phyloP scores from a whole-genome alignment of 495 filamentous ascomycete species.

The Polyplosphaeria fusca region DNA sequence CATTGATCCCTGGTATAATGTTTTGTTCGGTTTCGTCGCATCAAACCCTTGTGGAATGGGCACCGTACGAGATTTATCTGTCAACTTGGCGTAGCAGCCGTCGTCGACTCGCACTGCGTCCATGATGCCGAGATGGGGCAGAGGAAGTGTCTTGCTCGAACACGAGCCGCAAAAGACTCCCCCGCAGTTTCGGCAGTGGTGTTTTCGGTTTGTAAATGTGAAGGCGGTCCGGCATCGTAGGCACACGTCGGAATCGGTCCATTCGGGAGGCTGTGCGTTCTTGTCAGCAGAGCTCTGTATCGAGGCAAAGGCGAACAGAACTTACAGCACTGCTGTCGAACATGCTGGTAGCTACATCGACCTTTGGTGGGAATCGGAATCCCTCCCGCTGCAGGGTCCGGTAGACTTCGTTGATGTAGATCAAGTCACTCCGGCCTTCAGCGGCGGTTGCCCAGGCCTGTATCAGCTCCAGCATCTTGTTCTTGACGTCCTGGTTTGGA shows the following conservation, averaged over 20 bases:
- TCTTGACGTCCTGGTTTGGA: constrained; percentile 78
- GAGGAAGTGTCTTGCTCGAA: constrained; percentile 79
- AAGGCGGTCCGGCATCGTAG: constrained; percentile 96
- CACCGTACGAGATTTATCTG: constrained; percentile 60
- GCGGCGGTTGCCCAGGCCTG: constrained; percentile 91
- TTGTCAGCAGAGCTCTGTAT: constrained; percentile 8
- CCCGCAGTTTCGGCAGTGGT: constrained; percentile 96
- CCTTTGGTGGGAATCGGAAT: constrained; percentile 82
- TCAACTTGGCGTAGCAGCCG: constrained; percentile 87
- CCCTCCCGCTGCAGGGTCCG: constrained; percentile 75
- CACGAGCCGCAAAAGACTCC: constrained; percentile 95
- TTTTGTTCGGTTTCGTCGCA: constrained; percentile 51
- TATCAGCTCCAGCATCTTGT: constrained; percentile 87
- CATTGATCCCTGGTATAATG: constrained; percentile 59
- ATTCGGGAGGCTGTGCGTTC: constrained; percentile 81
- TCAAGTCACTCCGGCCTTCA: constrained; percentile 77
- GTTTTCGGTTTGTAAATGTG: constrained; percentile 96
- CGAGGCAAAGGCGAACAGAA: constrained; percentile 27
- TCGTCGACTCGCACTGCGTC: constrained; percentile 95
- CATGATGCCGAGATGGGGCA: constrained; percentile 89
- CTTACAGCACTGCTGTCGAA: constrained; percentile 92
- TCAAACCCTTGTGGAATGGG: constrained; percentile 41
- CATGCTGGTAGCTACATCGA: constrained; percentile 89
- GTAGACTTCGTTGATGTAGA: constrained; percentile 86
- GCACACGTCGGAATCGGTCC: constrained; percentile 96